A percentile compares a stretch with the other conserved stretches of the same genome.
Conservation (phyloP, 2,329 filamentous ascomycete species). For the Colletotrichum destructivum region DNA sequence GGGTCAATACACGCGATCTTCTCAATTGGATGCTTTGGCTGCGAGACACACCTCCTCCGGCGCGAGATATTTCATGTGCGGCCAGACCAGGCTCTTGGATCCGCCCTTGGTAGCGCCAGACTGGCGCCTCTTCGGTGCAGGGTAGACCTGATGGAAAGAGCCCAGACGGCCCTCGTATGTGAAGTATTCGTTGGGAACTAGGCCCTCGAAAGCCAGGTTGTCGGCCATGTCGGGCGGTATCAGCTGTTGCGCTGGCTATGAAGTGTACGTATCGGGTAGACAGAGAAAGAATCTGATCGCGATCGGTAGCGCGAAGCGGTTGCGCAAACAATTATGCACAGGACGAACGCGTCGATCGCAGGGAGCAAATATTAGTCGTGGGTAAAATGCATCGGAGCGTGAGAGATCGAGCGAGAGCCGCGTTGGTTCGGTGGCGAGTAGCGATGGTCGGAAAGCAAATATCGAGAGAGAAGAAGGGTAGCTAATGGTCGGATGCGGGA, state of each 20-base stretch:
- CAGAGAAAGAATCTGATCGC: constrained; percentile 11
- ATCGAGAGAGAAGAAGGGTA: constrained; percentile 18
- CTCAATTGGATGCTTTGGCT: constrained; percentile 9
- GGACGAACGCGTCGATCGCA: constrained; percentile 38
- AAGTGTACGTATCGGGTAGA: background rate
- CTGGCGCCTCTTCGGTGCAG: constrained; percentile 76
- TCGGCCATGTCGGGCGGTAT: constrained; percentile 19
- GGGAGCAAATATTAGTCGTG: constrained; percentile 34
- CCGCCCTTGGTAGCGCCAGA: constrained; percentile 73
- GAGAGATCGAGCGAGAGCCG: background rate
- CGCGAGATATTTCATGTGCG: constrained; percentile 76
- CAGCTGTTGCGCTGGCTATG: background rate
- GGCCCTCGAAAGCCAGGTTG: constrained; percentile 43
- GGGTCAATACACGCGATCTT: constrained; percentile 32
- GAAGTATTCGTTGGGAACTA: constrained; percentile 61
- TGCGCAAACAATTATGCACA: constrained; percentile 12
- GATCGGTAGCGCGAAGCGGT: constrained; percentile 16
- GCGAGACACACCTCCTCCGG: constrained; percentile 69
- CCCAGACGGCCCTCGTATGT: constrained; percentile 83
- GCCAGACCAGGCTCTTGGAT: constrained; percentile 78
- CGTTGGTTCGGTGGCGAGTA: constrained; percentile 11
- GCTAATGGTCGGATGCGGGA: constrained; percentile 14
- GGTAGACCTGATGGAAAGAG: constrained; percentile 80
- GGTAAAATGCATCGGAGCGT: constrained; percentile 37
- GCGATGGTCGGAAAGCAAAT: constrained; percentile 23